Evolutionary conservation across 2,329 filamentous ascomycete genomes (phyloP), one percentile per base, ranked within the genome.

Genomic region (Simplicillium aogashimaense): DNA sequence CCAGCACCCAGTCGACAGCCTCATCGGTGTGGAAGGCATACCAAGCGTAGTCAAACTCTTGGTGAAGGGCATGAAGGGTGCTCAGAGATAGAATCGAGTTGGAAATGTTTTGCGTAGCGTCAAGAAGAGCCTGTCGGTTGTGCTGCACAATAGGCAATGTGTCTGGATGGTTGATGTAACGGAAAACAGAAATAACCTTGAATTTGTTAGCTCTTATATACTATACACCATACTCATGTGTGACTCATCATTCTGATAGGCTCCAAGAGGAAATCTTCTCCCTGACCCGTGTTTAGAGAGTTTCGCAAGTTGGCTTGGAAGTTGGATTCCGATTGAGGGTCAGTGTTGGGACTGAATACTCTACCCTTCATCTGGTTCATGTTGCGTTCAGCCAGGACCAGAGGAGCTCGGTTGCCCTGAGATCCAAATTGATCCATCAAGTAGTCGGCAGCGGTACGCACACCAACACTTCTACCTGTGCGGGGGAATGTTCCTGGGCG

Each of bases 101-200:
- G 13, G 16, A 25, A 29, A 37, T 37, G 16, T 28, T 12, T n/a
- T 28, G 20, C 13, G 17, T 14, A 17, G 20, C 28, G 25, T 37
- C 36, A 8, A n/a, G 36, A 28, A 37, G 36, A 7, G 17, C 17
- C 36, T 28, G 36, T 14, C 36, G 16, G 16, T 37, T 37, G 16
- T 18, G 18, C 28, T 37, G 36, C 18, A 37, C 16, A 14, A 18
- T 37, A n/a, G 36, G 36, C 18, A 18, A 28, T 11, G 36, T 18
- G 16, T 37, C 20, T 12, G 36, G 36, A 37, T 37, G 36, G 28
- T 37, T 37, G 36, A 37, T 37, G 36, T 37, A 37, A 11, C 36
- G 36, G 28, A 37, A 37, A n/a, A 37, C 36, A 28, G 36, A 18
- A 17, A 37, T 37, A 6, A 17, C 20, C 36, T 37, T 25, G 20